Evolutionary conservation across 2,329 filamentous ascomycete genomes (phyloP).

Genomic region (Aspergillus pseudoterreus): DNA sequence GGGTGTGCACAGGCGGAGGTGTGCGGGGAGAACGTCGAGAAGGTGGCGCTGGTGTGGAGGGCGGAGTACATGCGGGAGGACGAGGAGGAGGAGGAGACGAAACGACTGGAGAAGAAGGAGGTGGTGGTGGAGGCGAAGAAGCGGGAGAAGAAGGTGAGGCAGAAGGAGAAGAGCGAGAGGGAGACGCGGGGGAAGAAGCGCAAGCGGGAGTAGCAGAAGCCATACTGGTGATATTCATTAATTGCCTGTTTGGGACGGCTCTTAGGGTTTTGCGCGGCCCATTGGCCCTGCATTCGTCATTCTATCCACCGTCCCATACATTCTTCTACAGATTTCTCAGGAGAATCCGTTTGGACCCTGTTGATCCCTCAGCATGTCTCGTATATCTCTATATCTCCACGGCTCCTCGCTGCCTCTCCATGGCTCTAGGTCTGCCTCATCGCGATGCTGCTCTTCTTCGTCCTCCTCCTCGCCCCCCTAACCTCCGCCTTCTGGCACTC

Average conservation of each 20-base stretch:
- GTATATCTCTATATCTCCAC: no score
- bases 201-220: background rate
- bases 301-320: no score
- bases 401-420: background rate
- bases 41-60: slow-evolving; percentile 32
- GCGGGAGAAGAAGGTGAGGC: background rate
- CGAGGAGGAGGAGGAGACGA: background rate
- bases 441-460: background rate
- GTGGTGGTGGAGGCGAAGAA: background rate
- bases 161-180: slow-evolving; percentile 1
- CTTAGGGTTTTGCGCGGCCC: no score
- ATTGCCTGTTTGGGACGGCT: no score
- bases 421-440: background rate
- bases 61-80: slow-evolving; percentile 18
- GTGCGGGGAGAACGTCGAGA: slow-evolving; percentile 33
- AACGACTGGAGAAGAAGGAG: background rate
- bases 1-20: slow-evolving; percentile 13
- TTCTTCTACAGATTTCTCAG: no score
- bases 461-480: slow-evolving; percentile 3
- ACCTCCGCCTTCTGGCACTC: slow-evolving; percentile 9
- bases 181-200: background rate
- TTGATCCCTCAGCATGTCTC: background rate
- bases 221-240: no score
- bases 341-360: no score
- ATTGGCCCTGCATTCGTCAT: no score